Conservation (phyloP, 352 stramenopile genomes). For the Phytophthora hibernalis region DNA sequence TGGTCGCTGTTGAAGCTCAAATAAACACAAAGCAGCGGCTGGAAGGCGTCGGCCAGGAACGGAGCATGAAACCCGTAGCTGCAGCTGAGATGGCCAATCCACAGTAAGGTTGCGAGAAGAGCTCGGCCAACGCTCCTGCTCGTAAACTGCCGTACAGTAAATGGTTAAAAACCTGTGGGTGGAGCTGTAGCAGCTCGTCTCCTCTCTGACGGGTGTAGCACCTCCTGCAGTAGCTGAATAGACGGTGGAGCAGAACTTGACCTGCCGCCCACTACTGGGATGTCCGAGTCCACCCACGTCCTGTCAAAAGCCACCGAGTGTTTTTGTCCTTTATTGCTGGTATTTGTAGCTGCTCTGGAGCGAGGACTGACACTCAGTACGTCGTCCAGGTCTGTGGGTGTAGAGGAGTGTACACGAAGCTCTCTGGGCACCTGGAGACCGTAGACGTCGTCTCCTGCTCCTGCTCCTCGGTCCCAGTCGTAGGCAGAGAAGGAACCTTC, state of each 20-base stretch:
- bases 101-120: conserved; percentile 70
- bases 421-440: conserved; percentile 32
- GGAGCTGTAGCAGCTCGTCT: conserved; percentile 59
- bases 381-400: conserved; percentile 38
- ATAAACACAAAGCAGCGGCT: conserved; percentile 70
- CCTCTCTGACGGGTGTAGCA: conserved; percentile 42
- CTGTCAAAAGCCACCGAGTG: conserved; percentile 66
- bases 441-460: conserved; percentile 30
- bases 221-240: conserved; percentile 71
- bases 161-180: conserved; percentile 68
- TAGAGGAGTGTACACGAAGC: conserved; percentile 31
- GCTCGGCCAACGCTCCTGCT: conserved; percentile 54
- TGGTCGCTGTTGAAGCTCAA: conserved; percentile 58
- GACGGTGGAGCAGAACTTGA: conserved; percentile 69
- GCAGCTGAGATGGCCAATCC: conserved; percentile 66
- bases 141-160: conserved; percentile 76
- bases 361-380: conserved; percentile 21
- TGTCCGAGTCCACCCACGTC: conserved; percentile 51
- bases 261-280: conserved; percentile 54
- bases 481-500: conserved; percentile 76
- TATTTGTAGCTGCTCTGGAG: conserved; percentile 16
- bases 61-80: conserved; percentile 69
- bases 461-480: conserved; percentile 49
- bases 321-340: conserved; percentile 44
- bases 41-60: conserved; percentile 67